These are phyloP conservation scores for Haplosporangium gracile DNA, from an alignment of 192 early-diverging fungal genomes.

Conservation along the genomic window DNA sequence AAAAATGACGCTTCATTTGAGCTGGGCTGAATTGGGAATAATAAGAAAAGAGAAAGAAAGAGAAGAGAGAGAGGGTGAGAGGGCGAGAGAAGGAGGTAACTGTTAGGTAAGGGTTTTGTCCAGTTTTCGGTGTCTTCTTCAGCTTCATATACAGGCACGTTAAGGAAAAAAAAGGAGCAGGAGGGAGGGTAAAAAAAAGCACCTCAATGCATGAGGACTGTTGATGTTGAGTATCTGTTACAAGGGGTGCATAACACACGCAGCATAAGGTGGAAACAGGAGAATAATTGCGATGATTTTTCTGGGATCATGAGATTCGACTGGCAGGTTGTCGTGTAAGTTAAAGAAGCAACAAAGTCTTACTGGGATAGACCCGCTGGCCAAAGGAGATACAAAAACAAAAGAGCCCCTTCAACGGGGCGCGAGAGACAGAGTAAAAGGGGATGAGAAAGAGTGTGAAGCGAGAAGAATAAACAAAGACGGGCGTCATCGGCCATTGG, in stretches of 20 bases:
- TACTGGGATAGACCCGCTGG: neutral
- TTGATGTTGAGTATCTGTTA: constrained; percentile 4
- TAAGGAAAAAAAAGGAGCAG: neutral
- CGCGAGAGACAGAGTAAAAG: too few species aligned
- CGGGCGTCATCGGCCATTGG: too few species aligned
- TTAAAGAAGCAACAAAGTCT: too few species aligned
- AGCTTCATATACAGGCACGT: neutral
- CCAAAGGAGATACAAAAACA: neutral
- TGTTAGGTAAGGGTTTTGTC: constrained; percentile 9
- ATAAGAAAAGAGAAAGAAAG: neutral
- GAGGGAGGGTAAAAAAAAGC: too few species aligned
- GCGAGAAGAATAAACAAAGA: too few species aligned
- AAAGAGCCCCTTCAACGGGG: neutral
- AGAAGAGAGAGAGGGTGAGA: neutral
- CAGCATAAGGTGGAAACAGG: too few species aligned
- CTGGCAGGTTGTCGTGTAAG: neutral
- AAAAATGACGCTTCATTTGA: neutral
- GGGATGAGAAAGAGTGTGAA: too few species aligned
- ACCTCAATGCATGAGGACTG: too few species aligned
- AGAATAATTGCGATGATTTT: too few species aligned
- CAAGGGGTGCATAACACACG: constrained; percentile 14
- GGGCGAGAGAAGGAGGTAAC: neutral
- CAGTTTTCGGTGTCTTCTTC: neutral
- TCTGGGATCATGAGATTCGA: neutral
- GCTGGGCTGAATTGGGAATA: neutral